These are phyloP conservation scores for Ceratocystis huliohia DNA, from an alignment of 2,329 filamentous ascomycete genomes.

Conservation along the genomic window DNA sequence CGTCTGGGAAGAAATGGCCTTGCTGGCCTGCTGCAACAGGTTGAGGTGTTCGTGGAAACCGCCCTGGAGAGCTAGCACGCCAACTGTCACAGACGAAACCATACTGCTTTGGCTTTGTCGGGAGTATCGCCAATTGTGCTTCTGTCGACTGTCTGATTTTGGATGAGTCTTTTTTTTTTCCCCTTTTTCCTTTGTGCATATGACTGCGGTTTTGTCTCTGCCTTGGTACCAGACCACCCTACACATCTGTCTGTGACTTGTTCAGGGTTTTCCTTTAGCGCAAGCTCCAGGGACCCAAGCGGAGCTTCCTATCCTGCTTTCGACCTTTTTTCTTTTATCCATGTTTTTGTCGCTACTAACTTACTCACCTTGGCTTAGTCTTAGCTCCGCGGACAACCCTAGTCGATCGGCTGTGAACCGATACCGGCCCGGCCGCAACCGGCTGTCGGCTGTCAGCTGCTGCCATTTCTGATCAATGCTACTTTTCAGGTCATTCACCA, in stretches of 20 bases:
- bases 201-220: no score
- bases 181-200: no score
- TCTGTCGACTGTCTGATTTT: not conserved
- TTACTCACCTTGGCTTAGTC: not conserved
- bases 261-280: not conserved
- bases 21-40: slow-evolving; percentile 57
- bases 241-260: no score
- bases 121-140: not conserved
- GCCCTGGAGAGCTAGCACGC: slow-evolving; percentile 69
- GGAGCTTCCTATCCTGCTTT: slow-evolving; percentile 11
- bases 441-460: not conserved
- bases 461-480: not conserved
- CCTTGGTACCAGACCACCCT: no score
- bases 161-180: not conserved
- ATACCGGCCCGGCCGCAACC: slow-evolving; percentile 12
- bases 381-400: not conserved
- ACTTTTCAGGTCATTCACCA: not conserved
- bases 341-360: not conserved
- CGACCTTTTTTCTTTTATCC: not conserved
- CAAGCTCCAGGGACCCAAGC: not conserved
- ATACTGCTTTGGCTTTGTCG: not conserved
- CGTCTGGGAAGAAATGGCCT: slow-evolving; percentile 30
- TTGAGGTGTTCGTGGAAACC: slow-evolving; percentile 82
- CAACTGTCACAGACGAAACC: slow-evolving; percentile 36
- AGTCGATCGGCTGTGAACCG: not conserved